A percentile compares a stretch with the other conserved stretches of the same genome.
Evolutionary conservation across 2,329 filamentous ascomycete genomes (phyloP).

Genomic region (Diaporthe batatas): DNA sequence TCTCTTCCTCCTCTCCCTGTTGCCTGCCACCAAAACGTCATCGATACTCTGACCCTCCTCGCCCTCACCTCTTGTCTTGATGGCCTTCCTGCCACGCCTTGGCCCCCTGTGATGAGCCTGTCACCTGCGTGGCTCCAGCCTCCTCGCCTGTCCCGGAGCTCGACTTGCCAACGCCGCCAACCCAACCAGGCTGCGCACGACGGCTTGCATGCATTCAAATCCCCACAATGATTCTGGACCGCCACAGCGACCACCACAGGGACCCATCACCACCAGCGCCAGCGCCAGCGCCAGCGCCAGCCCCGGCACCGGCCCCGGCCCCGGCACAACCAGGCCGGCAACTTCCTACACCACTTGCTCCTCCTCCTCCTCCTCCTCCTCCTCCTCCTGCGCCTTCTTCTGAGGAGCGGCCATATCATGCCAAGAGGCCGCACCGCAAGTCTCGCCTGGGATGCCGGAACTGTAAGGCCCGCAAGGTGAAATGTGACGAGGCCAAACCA

Average conservation of each 20-base stretch:
- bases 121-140: background rate
- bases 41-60: background rate
- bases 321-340: background rate
- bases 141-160: background rate
- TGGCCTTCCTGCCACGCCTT: slow-evolving; percentile 22
- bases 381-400: slow-evolving; percentile 14
- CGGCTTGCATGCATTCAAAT: slow-evolving; percentile 26
- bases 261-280: slow-evolving; percentile 17
- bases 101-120: background rate
- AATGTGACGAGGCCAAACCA: slow-evolving; percentile 66
- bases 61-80: background rate
- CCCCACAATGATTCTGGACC: slow-evolving; percentile 35
- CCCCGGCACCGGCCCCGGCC: slow-evolving; percentile 1
- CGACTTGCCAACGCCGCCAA: background rate
- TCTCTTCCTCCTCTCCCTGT: too few species aligned
- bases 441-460: slow-evolving; percentile 66
- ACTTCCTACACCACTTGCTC: slow-evolving; percentile 17
- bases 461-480: slow-evolving; percentile 69
- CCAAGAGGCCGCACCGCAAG: slow-evolving; percentile 69
- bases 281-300: background rate
- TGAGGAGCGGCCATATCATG: slow-evolving; percentile 53
- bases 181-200: slow-evolving; percentile 6
- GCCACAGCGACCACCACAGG: background rate
- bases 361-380: background rate
- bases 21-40: slow-evolving; percentile 14